Evolutionary conservation across 495 filamentous ascomycete species (phyloP), one percentile per base, ranked within the genome.

Genomic region (Podospora australis): DNA sequence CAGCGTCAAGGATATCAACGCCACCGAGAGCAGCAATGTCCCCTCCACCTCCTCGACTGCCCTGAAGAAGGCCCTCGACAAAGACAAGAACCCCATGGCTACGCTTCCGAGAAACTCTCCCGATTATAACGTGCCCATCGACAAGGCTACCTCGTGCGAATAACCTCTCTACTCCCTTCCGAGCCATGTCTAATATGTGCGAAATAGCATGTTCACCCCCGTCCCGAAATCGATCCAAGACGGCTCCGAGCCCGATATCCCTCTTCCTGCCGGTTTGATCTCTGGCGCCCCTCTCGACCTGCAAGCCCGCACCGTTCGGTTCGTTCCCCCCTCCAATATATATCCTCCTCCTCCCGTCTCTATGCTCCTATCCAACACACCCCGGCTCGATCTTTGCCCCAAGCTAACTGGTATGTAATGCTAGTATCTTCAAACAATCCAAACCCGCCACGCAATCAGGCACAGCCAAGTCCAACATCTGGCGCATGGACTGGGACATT

Each of bases 401-500:
- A 44, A 56, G n/a, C n/a, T n/a, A n/a, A n/a, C n/a, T n/a, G n/a
- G n/a, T n/a, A n/a, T n/a, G n/a, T n/a, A n/a, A n/a, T n/a, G n/a
- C n/a, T n/a, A 95, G 90, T 41, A 98, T 98, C 68, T 96, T 83
- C 73, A 79, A 83, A 55, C 87, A 87, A 14, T 63, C 88, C 44
- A 99, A 99, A 67, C 77, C 94, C 23, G 90, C 92, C 32, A 95
- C 91, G 8, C 92, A 99, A 64, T 96, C 90, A 23, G 91, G 91
- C 59, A 79, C 78, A 50, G 89, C 84, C 81, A 82, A 87, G 54
- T 68, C 75, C 45, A 81, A 86, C 56, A 80, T 87, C 54, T 99
- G 92, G 92, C 86, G 86, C 32, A 96, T 99, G 90, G 92, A 99
- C 65, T 99, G 92, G 92, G 92, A 99, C 69, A 78, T 91, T 35